These are phyloP conservation scores for Phanerodontia chrysosporium DNA, from an alignment of 768 basidiomycete species.

Conservation along the genomic window DNA sequence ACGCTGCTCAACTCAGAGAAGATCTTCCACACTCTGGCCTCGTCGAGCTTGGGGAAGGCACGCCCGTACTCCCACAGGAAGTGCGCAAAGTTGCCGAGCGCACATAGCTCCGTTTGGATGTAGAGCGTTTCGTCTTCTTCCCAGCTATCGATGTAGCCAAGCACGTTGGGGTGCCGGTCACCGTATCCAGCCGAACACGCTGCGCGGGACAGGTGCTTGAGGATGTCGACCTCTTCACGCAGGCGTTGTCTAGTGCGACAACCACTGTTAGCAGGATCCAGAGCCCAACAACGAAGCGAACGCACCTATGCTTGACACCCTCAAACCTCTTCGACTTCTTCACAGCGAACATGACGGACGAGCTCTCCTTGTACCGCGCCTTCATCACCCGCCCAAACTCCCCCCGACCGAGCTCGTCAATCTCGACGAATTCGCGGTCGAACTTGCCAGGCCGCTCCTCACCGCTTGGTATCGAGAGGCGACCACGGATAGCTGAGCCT, in stretches of 20 bases:
- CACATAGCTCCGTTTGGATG: slow-evolving; percentile 94
- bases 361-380: slow-evolving; percentile 64
- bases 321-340: slow-evolving; percentile 94
- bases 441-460: slow-evolving; percentile 64
- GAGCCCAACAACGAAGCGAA: background rate
- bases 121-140: slow-evolving; percentile 85
- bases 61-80: slow-evolving; percentile 93
- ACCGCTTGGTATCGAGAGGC: slow-evolving; percentile 23
- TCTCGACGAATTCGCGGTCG: slow-evolving; percentile 73
- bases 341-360: slow-evolving; percentile 64
- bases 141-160: slow-evolving; percentile 93
- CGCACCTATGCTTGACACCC: slow-evolving; percentile 85
- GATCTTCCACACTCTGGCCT: slow-evolving; percentile 95
- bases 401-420: slow-evolving; percentile 83
- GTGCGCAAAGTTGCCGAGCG: slow-evolving; percentile 83
- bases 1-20: slow-evolving; percentile 86
- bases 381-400: slow-evolving; percentile 94
- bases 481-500: slow-evolving; percentile 13
- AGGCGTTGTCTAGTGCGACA: slow-evolving; percentile 59
- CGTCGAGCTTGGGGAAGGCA: slow-evolving; percentile 79
- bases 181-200: slow-evolving; percentile 18
- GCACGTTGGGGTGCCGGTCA: slow-evolving; percentile 67
- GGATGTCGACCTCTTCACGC: slow-evolving; percentile 90
- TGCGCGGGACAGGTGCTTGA: slow-evolving; percentile 64
- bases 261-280: background rate